Evolutionary conservation across 169 alveolate species (phyloP).

Genomic region (Cyclospora cayetanensis): DNA sequence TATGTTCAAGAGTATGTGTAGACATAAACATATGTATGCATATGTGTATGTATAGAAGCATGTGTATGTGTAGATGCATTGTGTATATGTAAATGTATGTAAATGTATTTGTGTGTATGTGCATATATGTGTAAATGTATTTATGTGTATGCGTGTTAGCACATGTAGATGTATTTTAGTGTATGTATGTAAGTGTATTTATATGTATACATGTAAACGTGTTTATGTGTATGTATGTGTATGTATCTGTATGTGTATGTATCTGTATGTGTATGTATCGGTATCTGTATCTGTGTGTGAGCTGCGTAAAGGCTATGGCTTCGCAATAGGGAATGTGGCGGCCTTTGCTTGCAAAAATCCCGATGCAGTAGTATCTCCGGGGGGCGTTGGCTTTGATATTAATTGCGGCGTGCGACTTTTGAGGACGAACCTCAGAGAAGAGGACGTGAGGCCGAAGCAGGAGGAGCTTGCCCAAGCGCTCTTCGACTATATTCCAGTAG

Average conservation of each 20-base stretch:
- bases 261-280: background rate
- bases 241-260: background rate
- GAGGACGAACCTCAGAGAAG: conserved; percentile 77
- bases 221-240: background rate
- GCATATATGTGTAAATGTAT: background rate
- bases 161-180: background rate
- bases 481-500: conserved; percentile 91
- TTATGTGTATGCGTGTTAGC: no score
- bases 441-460: conserved; percentile 80
- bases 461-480: conserved; percentile 86
- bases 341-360: conserved; percentile 88
- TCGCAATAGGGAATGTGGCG: conserved; percentile 92
- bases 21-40: background rate
- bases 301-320: conserved; percentile 87
- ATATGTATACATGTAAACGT: background rate
- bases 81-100: background rate
- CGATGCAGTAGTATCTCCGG: conserved; percentile 89
- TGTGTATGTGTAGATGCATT: background rate
- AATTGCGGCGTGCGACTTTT: conserved; percentile 91
- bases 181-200: background rate
- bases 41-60: background rate
- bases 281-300: background rate
- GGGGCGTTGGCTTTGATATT: conserved; percentile 93
- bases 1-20: background rate
- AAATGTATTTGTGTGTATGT: background rate